Evolutionary conservation across 2,329 filamentous ascomycete genomes (phyloP), one percentile per base, ranked within the genome.

Genomic region (Venturia carpophila): DNA sequence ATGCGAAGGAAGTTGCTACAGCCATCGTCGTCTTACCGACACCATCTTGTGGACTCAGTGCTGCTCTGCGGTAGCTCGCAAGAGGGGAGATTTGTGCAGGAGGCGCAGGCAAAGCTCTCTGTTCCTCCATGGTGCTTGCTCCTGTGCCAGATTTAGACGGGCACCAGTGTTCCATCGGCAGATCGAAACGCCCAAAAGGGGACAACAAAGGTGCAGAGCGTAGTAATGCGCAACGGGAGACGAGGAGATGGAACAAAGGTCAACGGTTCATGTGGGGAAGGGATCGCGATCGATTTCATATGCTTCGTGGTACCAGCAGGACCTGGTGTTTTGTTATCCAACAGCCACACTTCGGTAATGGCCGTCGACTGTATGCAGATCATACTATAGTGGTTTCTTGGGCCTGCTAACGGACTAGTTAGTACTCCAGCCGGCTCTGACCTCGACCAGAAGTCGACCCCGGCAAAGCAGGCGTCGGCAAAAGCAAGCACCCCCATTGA

Each of bases 41-140:
- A 17, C 27, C 52, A 58, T 17, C 52, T 37, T 58, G 52, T 37
- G 52, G 52, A n/a, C 27, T 58, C 52, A 15, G 27, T 34, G 30
- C 52, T 58, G 52, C 52, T 58, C 52, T 58, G 52, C 52, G 52
- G 52, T 58, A 58, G 37, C 27, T 58, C 27, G 52, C 30, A 19
- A n/a, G 52, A 58, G 52, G 27, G 30, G 52, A 39, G 52, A 9
- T n/a, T 17, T 58, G 52, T 58, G 52, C 52, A 58, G 13, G 52
- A 58, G 49, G 49, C 49, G 49, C 7, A 21, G 21, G 11, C 24
- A 56, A 56, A 5, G 24, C 49, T 21, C 52, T 58, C 37, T 37
- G 27, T 58, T 37, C 52, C 52, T 58, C 21, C 17, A 34, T 13
- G 11, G 11, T n/a, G 15, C 27, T 21, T 27, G 37, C 52, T 21